Percentiles rank a stretch among this genome's conserved stretches.
These are phyloP conservation scores for Gymnopilus junonius DNA, from an alignment of 768 basidiomycete genomes.

Conservation along the genomic window DNA sequence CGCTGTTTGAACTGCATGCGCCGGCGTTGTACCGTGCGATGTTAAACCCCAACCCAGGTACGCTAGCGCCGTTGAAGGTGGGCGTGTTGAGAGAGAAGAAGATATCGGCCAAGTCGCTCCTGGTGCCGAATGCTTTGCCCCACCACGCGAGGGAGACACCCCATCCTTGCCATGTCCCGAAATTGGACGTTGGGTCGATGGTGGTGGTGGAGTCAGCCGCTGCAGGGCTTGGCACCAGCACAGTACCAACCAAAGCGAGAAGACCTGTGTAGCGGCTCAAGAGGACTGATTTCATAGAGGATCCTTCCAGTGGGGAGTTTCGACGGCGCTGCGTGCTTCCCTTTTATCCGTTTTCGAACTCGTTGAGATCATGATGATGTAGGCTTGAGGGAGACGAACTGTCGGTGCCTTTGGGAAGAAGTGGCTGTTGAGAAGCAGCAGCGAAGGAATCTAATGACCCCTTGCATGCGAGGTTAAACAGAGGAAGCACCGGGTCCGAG, in stretches of 20 bases:
- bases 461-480: background rate
- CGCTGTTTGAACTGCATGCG: slow-evolving; percentile 17
- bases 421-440: background rate
- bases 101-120: slow-evolving; percentile 18
- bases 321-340: background rate
- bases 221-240: background rate
- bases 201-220: slow-evolving; percentile 15
- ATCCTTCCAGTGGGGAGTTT: background rate
- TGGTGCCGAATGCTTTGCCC: slow-evolving; percentile 20
- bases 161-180: slow-evolving; percentile 23
- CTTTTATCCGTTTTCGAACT: background rate
- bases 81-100: slow-evolving; percentile 16
- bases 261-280: background rate
- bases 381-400: background rate
- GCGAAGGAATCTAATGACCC: background rate
- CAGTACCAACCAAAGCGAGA: slow-evolving; percentile 1
- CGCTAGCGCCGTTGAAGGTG: slow-evolving; percentile 9
- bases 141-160: slow-evolving; percentile 24
- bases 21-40: slow-evolving; percentile 21
- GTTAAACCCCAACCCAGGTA: slow-evolving; percentile 20
- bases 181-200: slow-evolving; percentile 17
- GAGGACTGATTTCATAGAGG: background rate
- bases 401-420: background rate
- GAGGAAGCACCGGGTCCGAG: background rate
- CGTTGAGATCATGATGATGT: background rate